Evolutionary conservation across 371 early-diverging fungal genomes (phyloP), one percentile per base, ranked within the genome.

Genomic region (Racocetra persica): DNA sequence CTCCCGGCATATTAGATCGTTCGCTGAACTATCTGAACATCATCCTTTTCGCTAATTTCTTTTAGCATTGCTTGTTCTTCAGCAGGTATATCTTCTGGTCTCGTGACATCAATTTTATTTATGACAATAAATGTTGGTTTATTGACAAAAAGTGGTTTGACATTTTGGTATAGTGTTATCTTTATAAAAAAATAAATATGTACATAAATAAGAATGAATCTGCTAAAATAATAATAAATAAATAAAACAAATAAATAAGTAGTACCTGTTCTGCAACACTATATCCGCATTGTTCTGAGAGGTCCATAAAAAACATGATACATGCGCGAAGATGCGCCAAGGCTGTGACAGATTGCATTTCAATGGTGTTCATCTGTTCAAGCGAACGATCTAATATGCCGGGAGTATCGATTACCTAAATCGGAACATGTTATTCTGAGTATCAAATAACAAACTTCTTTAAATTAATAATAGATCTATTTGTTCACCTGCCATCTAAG

Each of bases 271-370:
- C 97, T 72, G 89, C 92, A 80, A 99, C 90, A 83, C 95, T 94
- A 92, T 99, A 99, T 65, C 99, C 99, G 90, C 99, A 99, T 86
- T 96, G 97, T 85, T 98, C 99, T 20, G 98, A 98, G 51, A 99
- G 86, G 88, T 99, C 99, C 85, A 99, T 94, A 86, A 99, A 99
- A 93, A 95, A 99, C 87, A 99, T 87, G 84, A 99, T 95, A 80
- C 97, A 96, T 18, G 99, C 95, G 82, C 99, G 92, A 86, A 99
- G 89, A 86, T 99, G 99, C 24, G 99, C 99, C 82, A 99, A 92
- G 49, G 99, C 99, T 16, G 99, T 99, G 83, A 99, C 98, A 74
- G 98, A 97, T 88, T 99, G 99, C 99, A 99, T 99, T 90, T 99
- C 99, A 84, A 99, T 99, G 28, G 99, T 99, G 89, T 99, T 99